These are phyloP conservation scores for Thraustochytrium sp. DNA, from an alignment of 352 stramenopile genomes.

Conservation along the genomic window DNA sequence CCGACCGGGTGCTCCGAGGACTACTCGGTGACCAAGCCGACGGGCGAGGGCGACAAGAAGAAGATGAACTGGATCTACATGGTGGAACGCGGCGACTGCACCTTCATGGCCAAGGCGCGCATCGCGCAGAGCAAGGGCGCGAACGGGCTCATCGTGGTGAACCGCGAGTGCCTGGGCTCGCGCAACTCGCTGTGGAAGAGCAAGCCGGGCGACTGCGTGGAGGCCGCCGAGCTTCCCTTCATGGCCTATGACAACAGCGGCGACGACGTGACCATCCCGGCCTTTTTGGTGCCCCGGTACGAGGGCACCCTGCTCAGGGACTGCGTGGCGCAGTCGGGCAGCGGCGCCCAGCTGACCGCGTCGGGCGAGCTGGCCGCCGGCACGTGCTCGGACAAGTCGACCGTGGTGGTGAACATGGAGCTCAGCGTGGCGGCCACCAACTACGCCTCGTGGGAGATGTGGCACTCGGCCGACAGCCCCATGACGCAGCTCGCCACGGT, in stretches of 20 bases:
- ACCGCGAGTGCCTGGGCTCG: slow-evolving; percentile 40
- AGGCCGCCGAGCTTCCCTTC: neutral
- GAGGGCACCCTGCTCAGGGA: slow-evolving; percentile 23
- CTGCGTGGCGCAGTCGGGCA: neutral
- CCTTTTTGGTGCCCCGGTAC: slow-evolving; percentile 33
- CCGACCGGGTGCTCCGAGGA: neutral
- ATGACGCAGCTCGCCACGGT: neutral
- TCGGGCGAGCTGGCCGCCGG: neutral
- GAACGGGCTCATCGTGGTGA: slow-evolving; percentile 38
- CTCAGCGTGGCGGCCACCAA: neutral
- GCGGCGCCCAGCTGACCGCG: neutral
- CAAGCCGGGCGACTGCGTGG: neutral
- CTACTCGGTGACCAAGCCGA: neutral
- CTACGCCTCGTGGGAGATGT: slow-evolving; percentile 23
- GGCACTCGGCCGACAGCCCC: slow-evolving; percentile 6
- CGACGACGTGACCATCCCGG: slow-evolving; percentile 27
- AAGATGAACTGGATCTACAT: slow-evolving; percentile 23
- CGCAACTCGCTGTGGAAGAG: neutral
- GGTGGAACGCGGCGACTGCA: slow-evolving; percentile 30
- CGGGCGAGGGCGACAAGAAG: neutral
- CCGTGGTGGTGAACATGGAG: neutral
- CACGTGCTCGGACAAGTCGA: neutral
- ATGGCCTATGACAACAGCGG: slow-evolving; percentile 34
- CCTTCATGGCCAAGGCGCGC: slow-evolving; percentile 16
- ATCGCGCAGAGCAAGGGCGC: slow-evolving; percentile 40